phyloP scores from a whole-genome alignment of 352 stramenopile genomes.

The Phytophthora nicotianae region DNA sequence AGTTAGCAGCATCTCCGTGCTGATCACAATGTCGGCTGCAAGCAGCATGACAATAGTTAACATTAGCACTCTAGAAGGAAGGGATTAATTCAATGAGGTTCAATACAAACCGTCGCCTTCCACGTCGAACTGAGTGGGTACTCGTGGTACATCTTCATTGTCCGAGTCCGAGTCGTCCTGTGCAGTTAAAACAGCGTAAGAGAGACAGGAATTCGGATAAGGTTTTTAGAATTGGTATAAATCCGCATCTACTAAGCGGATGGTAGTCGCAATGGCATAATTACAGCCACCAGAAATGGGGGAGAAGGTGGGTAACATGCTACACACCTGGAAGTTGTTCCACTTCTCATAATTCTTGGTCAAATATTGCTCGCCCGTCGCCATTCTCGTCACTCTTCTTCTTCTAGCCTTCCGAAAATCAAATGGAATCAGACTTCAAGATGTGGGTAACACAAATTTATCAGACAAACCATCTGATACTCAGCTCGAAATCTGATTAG shows the following conservation, averaged over 20 bases:
- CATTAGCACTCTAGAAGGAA: background rate
- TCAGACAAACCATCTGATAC: background rate
- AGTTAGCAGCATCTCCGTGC: conserved; percentile 70
- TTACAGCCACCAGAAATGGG: background rate
- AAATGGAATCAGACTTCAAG: background rate
- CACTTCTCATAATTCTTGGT: conserved; percentile 91
- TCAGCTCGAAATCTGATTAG: background rate
- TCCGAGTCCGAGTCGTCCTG: conserved; percentile 75
- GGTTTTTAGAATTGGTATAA: conserved; percentile 1
- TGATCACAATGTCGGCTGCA: conserved; percentile 80
- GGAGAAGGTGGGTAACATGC: background rate
- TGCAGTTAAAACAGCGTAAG: background rate
- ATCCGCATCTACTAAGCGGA: conserved; percentile 3
- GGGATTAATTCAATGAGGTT: conserved; percentile 4
- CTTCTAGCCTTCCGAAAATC: conserved; percentile 13
- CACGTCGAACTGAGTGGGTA: conserved; percentile 83
- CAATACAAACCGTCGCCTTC: conserved; percentile 72
- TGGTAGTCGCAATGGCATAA: background rate
- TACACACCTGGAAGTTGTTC: conserved; percentile 80
- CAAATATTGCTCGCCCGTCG: conserved; percentile 71
- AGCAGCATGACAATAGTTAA: conserved; percentile 1
- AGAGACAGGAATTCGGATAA: background rate
- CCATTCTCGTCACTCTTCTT: conserved; percentile 21
- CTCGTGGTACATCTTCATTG: conserved; percentile 53
- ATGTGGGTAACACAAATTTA: background rate